Conservation (phyloP, 2,329 filamentous ascomycete species). For the Penicillium sclerotigenum region DNA sequence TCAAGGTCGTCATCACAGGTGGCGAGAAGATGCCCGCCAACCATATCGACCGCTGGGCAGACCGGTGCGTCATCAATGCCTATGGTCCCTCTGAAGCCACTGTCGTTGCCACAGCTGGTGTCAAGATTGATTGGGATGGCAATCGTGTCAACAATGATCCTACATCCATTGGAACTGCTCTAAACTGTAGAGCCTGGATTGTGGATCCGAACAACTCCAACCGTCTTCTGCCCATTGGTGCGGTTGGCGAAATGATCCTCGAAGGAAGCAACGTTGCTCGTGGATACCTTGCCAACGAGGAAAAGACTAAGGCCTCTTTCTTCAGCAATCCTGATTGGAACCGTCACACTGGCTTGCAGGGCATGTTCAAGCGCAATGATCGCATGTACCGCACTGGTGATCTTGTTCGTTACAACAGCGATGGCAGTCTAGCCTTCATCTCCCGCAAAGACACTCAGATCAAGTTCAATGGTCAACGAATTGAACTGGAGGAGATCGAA, state of each 20-base stretch:
- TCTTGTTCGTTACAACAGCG: constrained; percentile 36
- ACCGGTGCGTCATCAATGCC: constrained; percentile 45
- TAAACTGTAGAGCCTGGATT: constrained; percentile 39
- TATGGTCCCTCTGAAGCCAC: constrained; percentile 45
- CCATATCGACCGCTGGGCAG: constrained; percentile 46
- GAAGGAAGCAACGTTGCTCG: constrained; percentile 47
- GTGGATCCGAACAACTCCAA: constrained; percentile 39
- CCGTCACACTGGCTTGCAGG: constrained; percentile 16
- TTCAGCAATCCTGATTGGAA: constrained; percentile 36
- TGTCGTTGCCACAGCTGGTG: constrained; percentile 33
- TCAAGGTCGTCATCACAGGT: constrained; percentile 45
- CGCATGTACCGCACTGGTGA: constrained; percentile 41
- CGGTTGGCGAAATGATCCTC: constrained; percentile 48
- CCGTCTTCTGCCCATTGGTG: constrained; percentile 43
- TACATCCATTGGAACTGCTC: constrained; percentile 35
- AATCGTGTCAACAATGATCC: constrained; percentile 29
- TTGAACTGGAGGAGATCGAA: constrained; percentile 48
- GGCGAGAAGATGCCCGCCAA: constrained; percentile 46
- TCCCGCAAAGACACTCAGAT: constrained; percentile 35
- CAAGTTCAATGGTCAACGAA: constrained; percentile 46
- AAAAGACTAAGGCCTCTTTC: constrained; percentile 36
- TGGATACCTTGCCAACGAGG: constrained; percentile 43
- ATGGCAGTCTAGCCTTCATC: constrained; percentile 35
- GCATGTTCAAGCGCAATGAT: constrained; percentile 25
- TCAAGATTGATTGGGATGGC: constrained; percentile 32